Percentiles rank a stretch among this genome's conserved stretches.
Conservation (phyloP, 805 yeast species). For the Suhomyces sp. region DNA sequence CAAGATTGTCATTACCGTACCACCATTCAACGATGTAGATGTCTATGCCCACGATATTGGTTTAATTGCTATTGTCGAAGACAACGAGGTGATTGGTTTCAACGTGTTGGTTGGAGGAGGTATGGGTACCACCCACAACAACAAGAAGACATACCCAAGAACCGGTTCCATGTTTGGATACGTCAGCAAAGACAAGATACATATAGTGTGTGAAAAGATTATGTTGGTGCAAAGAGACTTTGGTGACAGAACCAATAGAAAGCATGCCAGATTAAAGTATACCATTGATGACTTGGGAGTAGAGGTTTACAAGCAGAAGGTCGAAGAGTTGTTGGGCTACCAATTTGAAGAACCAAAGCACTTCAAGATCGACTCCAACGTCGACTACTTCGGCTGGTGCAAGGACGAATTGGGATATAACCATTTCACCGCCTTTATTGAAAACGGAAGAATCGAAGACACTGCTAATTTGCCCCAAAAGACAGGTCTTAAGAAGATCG, state of each 20-base stretch:
- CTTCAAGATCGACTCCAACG: conserved; percentile 79
- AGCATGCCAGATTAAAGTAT: conserved; percentile 96
- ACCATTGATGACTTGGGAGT: conserved; percentile 94
- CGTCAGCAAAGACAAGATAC: conserved; percentile 63
- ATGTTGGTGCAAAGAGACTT: conserved; percentile 92
- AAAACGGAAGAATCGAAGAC: conserved; percentile 95
- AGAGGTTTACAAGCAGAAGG: conserved; percentile 72
- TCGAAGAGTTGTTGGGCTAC: conserved; percentile 80
- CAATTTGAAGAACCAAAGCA: conserved; percentile 67
- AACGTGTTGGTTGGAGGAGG: conserved; percentile 96
- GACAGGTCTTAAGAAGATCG: conserved; percentile 78
- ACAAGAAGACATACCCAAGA: conserved; percentile 94
- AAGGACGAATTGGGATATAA: conserved; percentile 79
- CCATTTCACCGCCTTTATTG: conserved; percentile 92
- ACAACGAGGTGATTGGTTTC: conserved; percentile 68
- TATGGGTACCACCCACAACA: conserved; percentile 98
- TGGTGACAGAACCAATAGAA: conserved; percentile 95
- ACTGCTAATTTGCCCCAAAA: conserved; percentile 88
- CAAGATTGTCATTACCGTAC: conserved; percentile 91
- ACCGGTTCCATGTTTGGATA: conserved; percentile 87
- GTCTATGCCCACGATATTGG: conserved; percentile 96
- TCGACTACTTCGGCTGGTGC: conserved; percentile 92
- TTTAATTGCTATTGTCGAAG: conserved; percentile 76
- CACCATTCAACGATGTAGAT: conserved; percentile 95
- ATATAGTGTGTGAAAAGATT: conserved; percentile 80